Conservation (phyloP, 2,329 filamentous ascomycete species). For the Tetracladium maxilliforme region DNA sequence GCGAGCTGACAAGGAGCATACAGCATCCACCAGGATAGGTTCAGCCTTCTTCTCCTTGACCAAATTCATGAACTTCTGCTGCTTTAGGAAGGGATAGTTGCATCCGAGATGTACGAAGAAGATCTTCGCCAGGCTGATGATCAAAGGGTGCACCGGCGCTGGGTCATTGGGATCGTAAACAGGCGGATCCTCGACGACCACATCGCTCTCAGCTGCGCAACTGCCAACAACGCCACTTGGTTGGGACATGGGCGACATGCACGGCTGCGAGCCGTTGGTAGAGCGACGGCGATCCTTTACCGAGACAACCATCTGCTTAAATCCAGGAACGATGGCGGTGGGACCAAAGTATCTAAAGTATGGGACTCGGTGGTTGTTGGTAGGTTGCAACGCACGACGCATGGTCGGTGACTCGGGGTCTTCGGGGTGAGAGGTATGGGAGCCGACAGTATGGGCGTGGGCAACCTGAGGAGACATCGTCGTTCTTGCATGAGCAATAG, state of each 20-base stretch:
- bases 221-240: conserved; percentile 11
- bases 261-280: conserved; percentile 39
- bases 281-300: conserved; percentile 52
- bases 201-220: too few species aligned
- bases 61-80: conserved; percentile 57
- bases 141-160: conserved; percentile 57
- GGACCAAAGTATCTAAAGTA: conserved; percentile 88
- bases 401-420: too few species aligned
- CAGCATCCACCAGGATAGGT: conserved; percentile 72
- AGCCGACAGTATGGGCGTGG: too few species aligned
- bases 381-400: too few species aligned
- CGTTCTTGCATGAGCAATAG: too few species aligned
- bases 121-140: conserved; percentile 60
- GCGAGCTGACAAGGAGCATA: conserved; percentile 68
- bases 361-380: conserved; percentile 53
- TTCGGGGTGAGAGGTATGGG: too few species aligned
- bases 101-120: conserved; percentile 77
- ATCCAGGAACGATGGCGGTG: conserved; percentile 80
- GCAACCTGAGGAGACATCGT: too few species aligned
- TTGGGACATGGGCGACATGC: conserved; percentile 30
- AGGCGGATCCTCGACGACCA: conserved; percentile 40
- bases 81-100: conserved; percentile 71
- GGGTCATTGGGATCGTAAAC: conserved; percentile 63
- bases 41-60: conserved; percentile 71
- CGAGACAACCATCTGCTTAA: conserved; percentile 82